These are phyloP conservation scores for Podospora tetraspora DNA, from an alignment of 495 filamentous ascomycete species.

Conservation along the genomic window DNA sequence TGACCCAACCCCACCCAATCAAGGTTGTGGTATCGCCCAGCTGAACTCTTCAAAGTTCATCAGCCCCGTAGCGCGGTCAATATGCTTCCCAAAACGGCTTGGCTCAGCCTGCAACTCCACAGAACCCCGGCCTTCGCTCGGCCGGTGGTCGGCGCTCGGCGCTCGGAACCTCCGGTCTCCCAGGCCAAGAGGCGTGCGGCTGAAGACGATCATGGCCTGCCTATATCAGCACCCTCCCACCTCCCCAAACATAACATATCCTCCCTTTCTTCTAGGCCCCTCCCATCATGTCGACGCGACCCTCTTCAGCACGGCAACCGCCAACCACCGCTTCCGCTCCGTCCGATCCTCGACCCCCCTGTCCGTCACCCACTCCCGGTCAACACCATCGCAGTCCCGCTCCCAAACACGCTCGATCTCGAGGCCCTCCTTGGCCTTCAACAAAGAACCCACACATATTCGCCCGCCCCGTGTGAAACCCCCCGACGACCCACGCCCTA, in stretches of 20 bases:
- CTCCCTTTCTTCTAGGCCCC: neutral
- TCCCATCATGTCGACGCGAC: slow-evolving; percentile 1
- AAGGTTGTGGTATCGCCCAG: neutral
- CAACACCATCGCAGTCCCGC: slow-evolving; percentile 60
- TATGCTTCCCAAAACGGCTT: neutral
- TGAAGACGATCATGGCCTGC: neutral
- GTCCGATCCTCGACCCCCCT: slow-evolving; percentile 58
- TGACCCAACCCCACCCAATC: slow-evolving; percentile 9
- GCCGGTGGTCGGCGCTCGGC: neutral
- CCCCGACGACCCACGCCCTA: slow-evolving; percentile 62
- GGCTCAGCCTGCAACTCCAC: neutral
- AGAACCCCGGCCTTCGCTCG: slow-evolving; percentile 15
- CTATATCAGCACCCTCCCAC: neutral
- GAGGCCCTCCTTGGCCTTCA: slow-evolving; percentile 51
- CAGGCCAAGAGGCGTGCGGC: neutral
- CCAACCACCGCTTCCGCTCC: slow-evolving; percentile 71
- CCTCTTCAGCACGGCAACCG: slow-evolving; percentile 55
- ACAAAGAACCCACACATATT: slow-evolving; percentile 70
- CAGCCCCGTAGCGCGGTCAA: neutral
- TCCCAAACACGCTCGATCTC: slow-evolving; percentile 68
- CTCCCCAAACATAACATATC: neutral
- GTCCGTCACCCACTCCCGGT: slow-evolving; percentile 62
- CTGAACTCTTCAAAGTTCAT: neutral
- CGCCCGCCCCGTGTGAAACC: slow-evolving; percentile 77
- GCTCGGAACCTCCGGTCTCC: neutral